Conservation (phyloP, 768 basidiomycete species). For the Tricholoma matsutake region DNA sequence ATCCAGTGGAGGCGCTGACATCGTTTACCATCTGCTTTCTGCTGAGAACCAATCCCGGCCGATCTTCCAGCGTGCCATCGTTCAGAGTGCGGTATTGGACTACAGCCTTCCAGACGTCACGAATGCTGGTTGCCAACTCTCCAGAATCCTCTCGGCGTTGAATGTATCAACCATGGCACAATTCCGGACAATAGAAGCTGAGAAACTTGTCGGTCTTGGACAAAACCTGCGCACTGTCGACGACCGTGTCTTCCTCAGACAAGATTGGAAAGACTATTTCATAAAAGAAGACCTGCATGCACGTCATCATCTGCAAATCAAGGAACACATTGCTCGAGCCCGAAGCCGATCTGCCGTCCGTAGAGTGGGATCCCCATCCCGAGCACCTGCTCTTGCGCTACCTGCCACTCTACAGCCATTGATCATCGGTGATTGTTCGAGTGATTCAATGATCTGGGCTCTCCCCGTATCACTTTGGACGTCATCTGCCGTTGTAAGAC, state of each 20-base stretch:
- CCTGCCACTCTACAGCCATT: conserved; percentile 54
- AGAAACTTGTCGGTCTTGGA: conserved; percentile 52
- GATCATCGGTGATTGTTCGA: conserved; percentile 71
- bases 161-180: conserved; percentile 55
- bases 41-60: conserved; percentile 54
- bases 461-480: conserved; percentile 61
- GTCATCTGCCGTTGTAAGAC: conserved; percentile 54
- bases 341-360: conserved; percentile 20
- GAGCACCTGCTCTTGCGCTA: conserved; percentile 18
- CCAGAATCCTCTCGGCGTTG: conserved; percentile 56
- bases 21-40: conserved; percentile 63
- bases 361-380: conserved; percentile 19
- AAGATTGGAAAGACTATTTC: conserved; percentile 52
- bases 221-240: conserved; percentile 57
- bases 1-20: conserved; percentile 54
- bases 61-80: conserved; percentile 68
- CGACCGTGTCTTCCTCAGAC: conserved; percentile 66
- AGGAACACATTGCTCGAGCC: conserved; percentile 24
- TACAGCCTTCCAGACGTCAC: conserved; percentile 56
- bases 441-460: conserved; percentile 65
- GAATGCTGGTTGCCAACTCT: conserved; percentile 65
- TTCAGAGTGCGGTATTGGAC: conserved; percentile 71
- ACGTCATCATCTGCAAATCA: conserved; percentile 23
- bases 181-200: conserved; percentile 55
- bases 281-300: conserved; percentile 32